Evolutionary conservation across 148 eudicot species (phyloP), one percentile per base, ranked within the genome.

Genomic region (Salicornia ramosissima): DNA sequence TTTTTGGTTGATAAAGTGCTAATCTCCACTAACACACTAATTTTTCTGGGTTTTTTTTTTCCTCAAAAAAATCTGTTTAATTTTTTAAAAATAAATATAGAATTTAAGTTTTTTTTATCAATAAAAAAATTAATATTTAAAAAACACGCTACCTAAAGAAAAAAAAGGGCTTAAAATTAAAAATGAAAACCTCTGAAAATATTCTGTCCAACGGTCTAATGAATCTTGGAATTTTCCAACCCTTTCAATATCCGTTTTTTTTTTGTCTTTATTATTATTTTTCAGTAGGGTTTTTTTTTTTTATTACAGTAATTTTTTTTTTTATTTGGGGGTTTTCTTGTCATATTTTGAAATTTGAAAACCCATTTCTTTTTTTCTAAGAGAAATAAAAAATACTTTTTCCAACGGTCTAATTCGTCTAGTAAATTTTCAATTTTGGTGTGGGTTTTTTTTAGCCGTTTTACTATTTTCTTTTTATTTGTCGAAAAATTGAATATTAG

Each of bases 381-480:
- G 3, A 5, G 10, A 21, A 36, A 36, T 8, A n/a, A 19, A 9
- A 26, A 18, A 57, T 57, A 26, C n/a, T 33, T 4, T 1, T 33
- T 15, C 40, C 24, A 63, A 63, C 66, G 66, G 66, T 59, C 66
- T 63, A n/a, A 42, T 63, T 19, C 29, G 40, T 63, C 49, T 39
- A 63, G 49, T 63, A 63, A 63, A 3, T 33, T 21, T 63, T 63
- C 28, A 30, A 47, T 10, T 71, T 69, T 56, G 8, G 62, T 4
- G 15, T n/a, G 4, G 16, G n/a, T n/a, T n/a, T n/a, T n/a, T n/a
- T n/a, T n/a, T n/a, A n/a, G n/a, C n/a, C n/a, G n/a, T n/a, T n/a
- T n/a, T n/a, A n/a, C n/a, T 16, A 11, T 39, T 52, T 55, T 58
- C 31, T 30, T n/a, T 72, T 26, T 10, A 36, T 61, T 19, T 39